phyloP scores from a whole-genome alignment of 768 basidiomycete genomes.

The Myochromella boudieri region DNA sequence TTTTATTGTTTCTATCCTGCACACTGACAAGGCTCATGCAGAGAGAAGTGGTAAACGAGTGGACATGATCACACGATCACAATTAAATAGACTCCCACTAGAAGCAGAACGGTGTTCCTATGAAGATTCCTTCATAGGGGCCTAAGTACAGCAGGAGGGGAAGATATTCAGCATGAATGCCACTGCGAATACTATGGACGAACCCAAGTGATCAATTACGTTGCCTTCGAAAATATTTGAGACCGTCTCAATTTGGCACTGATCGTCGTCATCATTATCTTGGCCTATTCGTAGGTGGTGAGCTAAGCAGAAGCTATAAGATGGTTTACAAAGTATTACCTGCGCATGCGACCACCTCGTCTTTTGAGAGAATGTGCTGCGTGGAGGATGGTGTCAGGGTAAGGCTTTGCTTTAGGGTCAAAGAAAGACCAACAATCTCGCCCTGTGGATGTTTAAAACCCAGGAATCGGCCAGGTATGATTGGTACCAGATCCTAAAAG shows the following conservation, averaged over 20 bases:
- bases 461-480: slow-evolving; percentile 42
- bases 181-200: neutral
- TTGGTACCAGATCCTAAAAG: slow-evolving; percentile 38
- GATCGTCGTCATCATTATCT: slow-evolving; percentile 42
- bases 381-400: neutral
- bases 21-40: too few relatives aligned
- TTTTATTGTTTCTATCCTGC: too few relatives aligned
- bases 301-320: neutral
- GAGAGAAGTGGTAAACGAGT: neutral
- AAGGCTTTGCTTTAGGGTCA: neutral
- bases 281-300: slow-evolving; percentile 28
- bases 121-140: slow-evolving; percentile 36
- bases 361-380: slow-evolving; percentile 17
- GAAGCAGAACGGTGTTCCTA: slow-evolving; percentile 36
- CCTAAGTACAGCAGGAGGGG: slow-evolving; percentile 1
- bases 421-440: slow-evolving; percentile 26
- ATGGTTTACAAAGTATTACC: slow-evolving; percentile 22
- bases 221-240: slow-evolving; percentile 41
- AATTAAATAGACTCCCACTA: neutral
- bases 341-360: slow-evolving; percentile 32
- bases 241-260: slow-evolving; percentile 47
- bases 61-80: slow-evolving; percentile 1
- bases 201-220: slow-evolving; percentile 45
- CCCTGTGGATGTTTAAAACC: slow-evolving; percentile 42
- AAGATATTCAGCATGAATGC: neutral